A percentile compares a stretch with the other conserved stretches of the same genome.
Evolutionary conservation across 495 filamentous ascomycete genomes (phyloP).

Genomic region (Tuber melanosporum): DNA sequence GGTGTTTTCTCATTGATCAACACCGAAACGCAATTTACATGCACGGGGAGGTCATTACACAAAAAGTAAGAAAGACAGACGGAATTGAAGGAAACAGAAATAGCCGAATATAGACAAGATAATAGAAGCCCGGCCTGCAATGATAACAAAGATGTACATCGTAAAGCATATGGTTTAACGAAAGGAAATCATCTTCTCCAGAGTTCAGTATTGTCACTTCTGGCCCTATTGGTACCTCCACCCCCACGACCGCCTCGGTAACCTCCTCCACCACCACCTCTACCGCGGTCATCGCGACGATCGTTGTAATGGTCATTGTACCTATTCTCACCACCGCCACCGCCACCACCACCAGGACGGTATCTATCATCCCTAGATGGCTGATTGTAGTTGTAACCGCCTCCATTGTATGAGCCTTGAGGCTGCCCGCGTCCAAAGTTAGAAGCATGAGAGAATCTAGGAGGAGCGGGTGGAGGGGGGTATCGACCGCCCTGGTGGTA

Average conservation of each 20-base stretch:
- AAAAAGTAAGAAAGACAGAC: no score
- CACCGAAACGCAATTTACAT: no score
- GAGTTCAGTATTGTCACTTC: neutral
- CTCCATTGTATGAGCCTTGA: neutral
- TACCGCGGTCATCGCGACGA: neutral
- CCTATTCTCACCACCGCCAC: neutral
- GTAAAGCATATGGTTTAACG: neutral
- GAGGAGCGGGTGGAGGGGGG: neutral
- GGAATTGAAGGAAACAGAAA: no score
- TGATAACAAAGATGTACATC: neutral
- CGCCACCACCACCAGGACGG: neutral
- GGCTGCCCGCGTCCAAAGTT: neutral
- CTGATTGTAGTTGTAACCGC: neutral
- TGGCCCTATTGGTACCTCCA: neutral
- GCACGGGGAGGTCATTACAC: no score
- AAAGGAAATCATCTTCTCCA: neutral
- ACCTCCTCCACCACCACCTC: neutral
- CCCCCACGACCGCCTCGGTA: neutral
- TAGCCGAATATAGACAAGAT: no score
- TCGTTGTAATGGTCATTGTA: neutral
- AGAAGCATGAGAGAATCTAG: neutral
- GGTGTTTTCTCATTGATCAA: no score
- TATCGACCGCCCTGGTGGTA: neutral
- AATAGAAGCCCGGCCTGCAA: no score
- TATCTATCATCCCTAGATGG: neutral